Evolutionary conservation across 768 basidiomycete genomes (phyloP).

Genomic region (Tubosaeta sp.): DNA sequence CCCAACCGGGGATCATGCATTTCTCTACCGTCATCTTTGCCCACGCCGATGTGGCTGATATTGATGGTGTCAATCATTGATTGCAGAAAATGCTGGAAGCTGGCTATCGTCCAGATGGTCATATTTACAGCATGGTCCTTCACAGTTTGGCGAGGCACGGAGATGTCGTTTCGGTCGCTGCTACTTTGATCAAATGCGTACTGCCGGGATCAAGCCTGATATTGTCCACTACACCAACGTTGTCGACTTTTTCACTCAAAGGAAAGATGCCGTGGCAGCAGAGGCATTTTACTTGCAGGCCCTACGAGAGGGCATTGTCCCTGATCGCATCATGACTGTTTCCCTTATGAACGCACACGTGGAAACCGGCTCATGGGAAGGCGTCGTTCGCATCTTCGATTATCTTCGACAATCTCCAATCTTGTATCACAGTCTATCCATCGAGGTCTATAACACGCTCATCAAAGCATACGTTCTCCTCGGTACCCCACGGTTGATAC

Average conservation of each 20-base stretch:
- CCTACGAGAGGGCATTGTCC: conserved; percentile 53
- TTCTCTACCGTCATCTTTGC: conserved; percentile 57
- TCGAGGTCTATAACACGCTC: conserved; percentile 71
- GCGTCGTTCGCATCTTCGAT: conserved; percentile 68
- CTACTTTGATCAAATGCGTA: conserved; percentile 61
- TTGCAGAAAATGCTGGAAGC: conserved; percentile 46
- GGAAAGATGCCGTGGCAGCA: conserved; percentile 59
- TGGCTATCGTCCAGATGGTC: conserved; percentile 49
- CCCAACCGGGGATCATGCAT: conserved; percentile 44
- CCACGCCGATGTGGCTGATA: conserved; percentile 43
- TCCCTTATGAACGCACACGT: conserved; percentile 81
- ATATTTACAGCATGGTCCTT: conserved; percentile 60
- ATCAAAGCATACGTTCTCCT: conserved; percentile 81
- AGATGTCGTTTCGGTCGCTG: conserved; percentile 48
- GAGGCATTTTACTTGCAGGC: conserved; percentile 66
- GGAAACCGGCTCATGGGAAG: conserved; percentile 73
- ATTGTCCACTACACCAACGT: conserved; percentile 59
- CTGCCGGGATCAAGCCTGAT: conserved; percentile 43
- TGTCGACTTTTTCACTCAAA: conserved; percentile 59
- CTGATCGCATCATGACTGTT: conserved; percentile 62
- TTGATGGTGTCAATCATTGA: conserved; percentile 50
- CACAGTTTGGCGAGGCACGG: conserved; percentile 50
- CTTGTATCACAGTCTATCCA: conserved; percentile 40
- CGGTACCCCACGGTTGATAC: conserved; percentile 82
- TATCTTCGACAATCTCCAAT: conserved; percentile 41